These are phyloP conservation scores for Rhizophagus prolifer DNA, from an alignment of 192 early-diverging fungal species.

Conservation along the genomic window DNA sequence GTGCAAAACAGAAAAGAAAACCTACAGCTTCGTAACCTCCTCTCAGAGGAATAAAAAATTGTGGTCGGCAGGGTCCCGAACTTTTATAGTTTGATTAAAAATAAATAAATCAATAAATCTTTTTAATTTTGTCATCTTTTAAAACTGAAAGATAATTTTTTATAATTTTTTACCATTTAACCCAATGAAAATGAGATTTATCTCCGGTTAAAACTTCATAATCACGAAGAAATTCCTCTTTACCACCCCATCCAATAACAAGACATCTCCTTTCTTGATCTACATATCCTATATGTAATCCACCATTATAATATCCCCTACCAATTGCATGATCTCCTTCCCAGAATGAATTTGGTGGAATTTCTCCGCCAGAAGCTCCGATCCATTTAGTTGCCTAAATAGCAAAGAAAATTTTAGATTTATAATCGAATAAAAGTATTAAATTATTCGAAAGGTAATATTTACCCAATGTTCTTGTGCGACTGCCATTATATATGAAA, in stretches of 20 bases:
- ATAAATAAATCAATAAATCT: no score
- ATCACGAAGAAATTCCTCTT: not conserved
- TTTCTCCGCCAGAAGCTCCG: not conserved
- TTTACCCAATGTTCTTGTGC: slow-evolving; percentile 10
- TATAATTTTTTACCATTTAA: no score
- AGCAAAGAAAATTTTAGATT: not conserved
- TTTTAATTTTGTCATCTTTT: no score
- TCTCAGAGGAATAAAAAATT: not conserved
- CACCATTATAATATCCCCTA: not conserved
- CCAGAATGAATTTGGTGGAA: not conserved
- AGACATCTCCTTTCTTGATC: not conserved
- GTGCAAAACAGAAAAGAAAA: not conserved
- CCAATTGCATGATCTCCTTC: not conserved
- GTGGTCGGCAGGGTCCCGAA: not conserved
- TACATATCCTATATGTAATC: slow-evolving; percentile 3
- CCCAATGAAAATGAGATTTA: slow-evolving; percentile 6
- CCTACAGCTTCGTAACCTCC: not conserved
- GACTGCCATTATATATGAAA: not conserved
- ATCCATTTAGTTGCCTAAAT: not conserved
- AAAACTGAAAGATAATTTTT: not conserved
- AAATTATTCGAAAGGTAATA: not conserved
- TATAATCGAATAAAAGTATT: not conserved
- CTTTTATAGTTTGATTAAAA: not conserved
- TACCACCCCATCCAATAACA: not conserved
- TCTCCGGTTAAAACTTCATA: slow-evolving; percentile 1